Base-by-base conservation (phyloP, 495 filamentous ascomycete species). In the Talaromyces ruber region DNA sequence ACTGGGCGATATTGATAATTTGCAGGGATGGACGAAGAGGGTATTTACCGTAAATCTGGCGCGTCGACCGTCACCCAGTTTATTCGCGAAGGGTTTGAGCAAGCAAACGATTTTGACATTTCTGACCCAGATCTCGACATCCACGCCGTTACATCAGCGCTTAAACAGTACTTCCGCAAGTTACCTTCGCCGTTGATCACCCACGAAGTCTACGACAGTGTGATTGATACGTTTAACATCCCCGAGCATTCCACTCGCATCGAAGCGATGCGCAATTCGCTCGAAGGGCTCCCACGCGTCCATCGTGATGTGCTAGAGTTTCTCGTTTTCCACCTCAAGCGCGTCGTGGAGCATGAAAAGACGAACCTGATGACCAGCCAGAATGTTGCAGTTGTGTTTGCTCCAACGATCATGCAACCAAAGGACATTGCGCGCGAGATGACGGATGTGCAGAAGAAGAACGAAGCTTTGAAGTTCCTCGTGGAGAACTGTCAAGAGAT, bases 131-230 rank as follows among this genome's bases (percentile, higher is more conserved):
- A 89, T 65, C 83, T 98, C 18, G 95, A 99, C 71, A 98, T 99
- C 67, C 93, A 95, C 61, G 91, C 93, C 21, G 95, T 99, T 57
- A 97, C 95, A 4, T 94, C 90, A 64, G 89, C 90, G 37, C 83
- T 99, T 61, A 99, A 99, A 74, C 93, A 97, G 71, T 99, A 98
- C 71, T 96, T 99, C 83, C 85, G 94, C 64, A 96, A 92, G 71
- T 80, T 99, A 26, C 95, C 95, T 0, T 90, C 81, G 8, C 95
- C 95, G 4, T 80, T 99, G 21, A 87, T 99, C 66, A 96, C 94
- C 1, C 96, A 86, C 72, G 92, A 96, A 21, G 84, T 94, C 22
- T 99, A 99, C 67, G 93, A 98, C 57, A 84, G 81, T 43, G 81
- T 99, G 55, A 81, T 99, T 53, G 93, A 97, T 53, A 89, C 89